Conservation (phyloP, 306 rosid species). For the Betula pendula region DNA sequence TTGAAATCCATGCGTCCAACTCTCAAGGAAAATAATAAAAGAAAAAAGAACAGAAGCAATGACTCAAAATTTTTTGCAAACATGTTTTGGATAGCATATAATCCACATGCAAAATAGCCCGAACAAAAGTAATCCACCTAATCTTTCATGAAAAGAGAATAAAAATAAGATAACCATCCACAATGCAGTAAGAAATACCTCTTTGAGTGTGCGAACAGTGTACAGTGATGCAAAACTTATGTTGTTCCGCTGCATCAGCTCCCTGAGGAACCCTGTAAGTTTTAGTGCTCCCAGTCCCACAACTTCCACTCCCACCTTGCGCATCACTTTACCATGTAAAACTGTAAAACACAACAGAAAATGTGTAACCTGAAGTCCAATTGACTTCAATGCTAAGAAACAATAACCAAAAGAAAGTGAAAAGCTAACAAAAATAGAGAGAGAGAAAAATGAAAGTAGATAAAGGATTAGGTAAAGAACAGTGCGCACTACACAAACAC, state of each 20-base stretch:
- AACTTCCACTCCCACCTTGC: conserved; percentile 85
- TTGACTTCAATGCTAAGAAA: neutral
- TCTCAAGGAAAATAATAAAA: neutral
- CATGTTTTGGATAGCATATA: neutral
- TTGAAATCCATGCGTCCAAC: neutral
- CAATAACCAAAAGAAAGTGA: neutral
- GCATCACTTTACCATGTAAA: conserved; percentile 84
- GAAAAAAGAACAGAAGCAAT: neutral
- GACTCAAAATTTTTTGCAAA: neutral
- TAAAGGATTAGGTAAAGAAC: neutral
- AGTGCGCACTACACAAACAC: neutral
- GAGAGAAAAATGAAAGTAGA: neutral
- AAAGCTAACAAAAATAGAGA: neutral
- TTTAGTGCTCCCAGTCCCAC: conserved; percentile 88
- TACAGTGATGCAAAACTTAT: conserved; percentile 64
- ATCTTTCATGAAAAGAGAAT: neutral
- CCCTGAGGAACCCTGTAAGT: conserved; percentile 82
- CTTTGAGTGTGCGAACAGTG: conserved; percentile 81
- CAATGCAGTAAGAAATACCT: conserved; percentile 51
- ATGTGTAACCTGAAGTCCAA: neutral
- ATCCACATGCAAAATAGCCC: neutral
- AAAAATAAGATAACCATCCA: conserved; percentile 10
- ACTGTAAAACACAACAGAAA: conserved; percentile 41
- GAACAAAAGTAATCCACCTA: conserved; percentile 7
- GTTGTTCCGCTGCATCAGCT: conserved; percentile 73